Conservation (phyloP, 257 asterid genomes). For the Nicotiana noctiflora region DNA sequence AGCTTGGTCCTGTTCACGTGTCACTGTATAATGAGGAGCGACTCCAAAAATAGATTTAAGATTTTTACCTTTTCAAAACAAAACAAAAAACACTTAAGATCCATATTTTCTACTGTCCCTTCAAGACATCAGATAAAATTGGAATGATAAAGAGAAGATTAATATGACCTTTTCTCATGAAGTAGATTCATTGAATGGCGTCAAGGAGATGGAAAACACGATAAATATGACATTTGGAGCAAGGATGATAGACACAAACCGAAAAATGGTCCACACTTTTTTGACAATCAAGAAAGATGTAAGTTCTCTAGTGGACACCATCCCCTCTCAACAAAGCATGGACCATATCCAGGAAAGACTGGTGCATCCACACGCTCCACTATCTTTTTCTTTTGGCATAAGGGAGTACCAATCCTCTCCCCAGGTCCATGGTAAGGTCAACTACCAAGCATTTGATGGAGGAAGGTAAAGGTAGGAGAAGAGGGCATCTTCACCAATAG, state of each 20-base stretch:
- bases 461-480: background rate
- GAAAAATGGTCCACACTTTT: background rate
- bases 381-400: background rate
- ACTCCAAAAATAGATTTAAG: background rate
- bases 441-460: background rate
- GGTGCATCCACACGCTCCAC: background rate
- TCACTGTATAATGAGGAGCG: background rate
- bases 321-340: background rate
- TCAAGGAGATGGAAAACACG: too few relatives aligned
- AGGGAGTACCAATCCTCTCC: background rate
- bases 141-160: background rate
- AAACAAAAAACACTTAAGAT: background rate
- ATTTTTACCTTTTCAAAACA: too few relatives aligned
- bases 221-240: background rate
- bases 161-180: background rate
- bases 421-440: background rate
- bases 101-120: background rate
- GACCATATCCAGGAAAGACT: background rate
- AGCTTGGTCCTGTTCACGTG: background rate
- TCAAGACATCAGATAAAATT: background rate
- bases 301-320: background rate
- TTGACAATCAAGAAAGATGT: background rate
- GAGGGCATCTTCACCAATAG: background rate
- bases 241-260: background rate
- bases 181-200: too few relatives aligned